A percentile compares a stretch with the other conserved stretches of the same genome.
These are phyloP conservation scores for Amanita jacksonii DNA, from an alignment of 768 basidiomycete species.

Conservation along the genomic window DNA sequence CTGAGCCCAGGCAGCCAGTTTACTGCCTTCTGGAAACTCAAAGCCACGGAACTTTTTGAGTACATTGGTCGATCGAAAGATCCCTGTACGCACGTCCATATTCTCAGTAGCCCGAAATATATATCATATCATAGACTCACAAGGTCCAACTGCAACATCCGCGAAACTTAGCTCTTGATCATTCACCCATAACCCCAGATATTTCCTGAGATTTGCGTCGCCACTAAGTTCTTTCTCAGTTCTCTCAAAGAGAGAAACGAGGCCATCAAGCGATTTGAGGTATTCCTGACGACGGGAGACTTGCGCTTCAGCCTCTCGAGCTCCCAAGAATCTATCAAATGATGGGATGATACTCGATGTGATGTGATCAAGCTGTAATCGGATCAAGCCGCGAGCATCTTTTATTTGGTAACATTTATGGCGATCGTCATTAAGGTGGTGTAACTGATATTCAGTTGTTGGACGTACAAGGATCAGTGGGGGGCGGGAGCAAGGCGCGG, in stretches of 20 bases:
- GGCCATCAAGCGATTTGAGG: conserved; percentile 35
- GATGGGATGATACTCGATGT: conserved; percentile 56
- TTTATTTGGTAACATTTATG: background rate
- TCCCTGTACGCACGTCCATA: conserved; percentile 41
- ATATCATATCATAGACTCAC: conserved; percentile 41
- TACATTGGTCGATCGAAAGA: conserved; percentile 56
- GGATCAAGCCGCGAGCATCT: conserved; percentile 62
- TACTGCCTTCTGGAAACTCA: conserved; percentile 37
- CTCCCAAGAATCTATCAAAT: conserved; percentile 69
- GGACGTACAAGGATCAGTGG: conserved; percentile 47
- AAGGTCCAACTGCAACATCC: conserved; percentile 64
- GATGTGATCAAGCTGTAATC: conserved; percentile 61
- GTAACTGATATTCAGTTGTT: no score
- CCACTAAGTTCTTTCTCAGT: conserved; percentile 29
- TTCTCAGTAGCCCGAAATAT: no score
- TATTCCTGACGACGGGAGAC: conserved; percentile 45
- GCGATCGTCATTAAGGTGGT: background rate
- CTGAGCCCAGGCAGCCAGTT: conserved; percentile 42
- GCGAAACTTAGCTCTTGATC: conserved; percentile 48
- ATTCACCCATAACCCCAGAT: conserved; percentile 53
- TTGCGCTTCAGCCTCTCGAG: conserved; percentile 48
- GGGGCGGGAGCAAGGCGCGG: conserved; percentile 47
- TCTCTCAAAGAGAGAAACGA: conserved; percentile 49
- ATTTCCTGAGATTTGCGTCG: conserved; percentile 17
- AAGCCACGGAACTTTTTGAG: conserved; percentile 63